Evolutionary conservation across 1,284 basidiomycete species (phyloP).

Genomic region (Bondarzewia mesenterica): DNA sequence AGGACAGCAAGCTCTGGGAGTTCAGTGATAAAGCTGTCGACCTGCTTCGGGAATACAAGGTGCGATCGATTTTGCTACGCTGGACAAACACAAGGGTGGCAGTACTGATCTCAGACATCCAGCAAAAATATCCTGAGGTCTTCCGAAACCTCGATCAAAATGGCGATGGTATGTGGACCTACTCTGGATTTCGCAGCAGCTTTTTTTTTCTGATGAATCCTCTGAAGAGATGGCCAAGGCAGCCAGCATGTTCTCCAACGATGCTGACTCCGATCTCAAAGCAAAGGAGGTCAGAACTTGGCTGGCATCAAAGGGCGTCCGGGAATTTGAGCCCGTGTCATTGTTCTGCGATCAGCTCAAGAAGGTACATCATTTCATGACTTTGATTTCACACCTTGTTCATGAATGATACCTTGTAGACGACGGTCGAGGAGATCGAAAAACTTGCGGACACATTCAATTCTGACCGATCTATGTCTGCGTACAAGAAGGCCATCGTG

Average conservation of each 20-base stretch:
- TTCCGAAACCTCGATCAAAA: constrained; percentile 61
- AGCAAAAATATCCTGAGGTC: constrained; percentile 78
- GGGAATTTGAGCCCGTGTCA: constrained; percentile 89
- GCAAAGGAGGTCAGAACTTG: constrained; percentile 79
- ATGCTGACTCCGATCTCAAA: constrained; percentile 57
- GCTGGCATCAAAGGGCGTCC: constrained; percentile 82
- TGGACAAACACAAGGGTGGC: neutral
- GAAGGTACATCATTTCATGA: constrained; percentile 44
- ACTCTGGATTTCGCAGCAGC: neutral
- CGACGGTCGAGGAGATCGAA: constrained; percentile 75
- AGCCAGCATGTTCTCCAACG: constrained; percentile 61
- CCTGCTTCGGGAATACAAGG: constrained; percentile 81
- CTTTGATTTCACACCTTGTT: constrained; percentile 4
- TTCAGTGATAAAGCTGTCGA: constrained; percentile 84
- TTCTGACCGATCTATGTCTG: constrained; percentile 45
- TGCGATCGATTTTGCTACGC: constrained; percentile 23
- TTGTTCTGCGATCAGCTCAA: constrained; percentile 88
- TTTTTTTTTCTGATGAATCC: constrained; percentile 1
- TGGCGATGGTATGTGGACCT: constrained; percentile 61
- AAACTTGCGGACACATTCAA: constrained; percentile 63
- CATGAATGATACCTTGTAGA: constrained; percentile 29
- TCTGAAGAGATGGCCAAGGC: constrained; percentile 64
- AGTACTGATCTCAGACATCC: constrained; percentile 1
- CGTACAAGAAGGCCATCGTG: constrained; percentile 85
- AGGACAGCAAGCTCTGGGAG: constrained; percentile 85